A percentile compares a stretch with the other conserved stretches of the same genome.
Evolutionary conservation across 257 asterid species (phyloP).

Genomic region (Mentha longifolia): DNA sequence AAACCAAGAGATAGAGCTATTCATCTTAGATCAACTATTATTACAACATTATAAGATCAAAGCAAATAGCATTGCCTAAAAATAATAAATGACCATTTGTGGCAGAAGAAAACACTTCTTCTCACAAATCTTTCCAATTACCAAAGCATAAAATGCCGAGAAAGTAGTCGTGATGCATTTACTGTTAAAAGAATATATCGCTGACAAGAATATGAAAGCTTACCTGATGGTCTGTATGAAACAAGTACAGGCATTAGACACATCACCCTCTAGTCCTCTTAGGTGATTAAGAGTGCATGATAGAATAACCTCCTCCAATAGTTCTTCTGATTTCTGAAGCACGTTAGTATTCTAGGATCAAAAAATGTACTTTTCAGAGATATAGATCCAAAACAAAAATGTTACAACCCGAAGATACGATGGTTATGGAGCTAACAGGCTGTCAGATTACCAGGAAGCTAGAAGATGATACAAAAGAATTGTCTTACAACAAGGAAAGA

Average conservation of each 20-base stretch:
- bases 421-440: conserved; percentile 15
- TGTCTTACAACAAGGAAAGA: conserved; percentile 1
- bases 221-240: conserved; percentile 84
- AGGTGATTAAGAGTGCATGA: conserved; percentile 85
- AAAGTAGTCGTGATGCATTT: not conserved
- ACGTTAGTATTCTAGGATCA: conserved; percentile 38
- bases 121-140: not conserved
- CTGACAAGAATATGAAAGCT: conserved; percentile 37
- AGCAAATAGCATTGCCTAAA: not conserved
- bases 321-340: conserved; percentile 86
- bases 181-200: not conserved
- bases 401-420: conserved; percentile 3
- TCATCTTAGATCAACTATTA: conserved; percentile 1
- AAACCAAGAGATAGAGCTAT: conserved; percentile 16
- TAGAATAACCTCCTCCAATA: conserved; percentile 91
- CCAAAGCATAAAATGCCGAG: conserved; percentile 12
- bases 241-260: conserved; percentile 70
- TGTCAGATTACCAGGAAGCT: conserved; percentile 16
- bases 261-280: conserved; percentile 51
- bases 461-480: conserved; percentile 11
- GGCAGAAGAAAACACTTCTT: conserved; percentile 19
- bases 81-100: conserved; percentile 14
- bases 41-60: conserved; percentile 15
- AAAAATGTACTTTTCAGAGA: conserved; percentile 16
- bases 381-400: conserved; percentile 12